Evolutionary conservation across 345 rosid genomes (phyloP), one percentile per base, ranked within the genome.

Genomic region (Acer saccharum): DNA sequence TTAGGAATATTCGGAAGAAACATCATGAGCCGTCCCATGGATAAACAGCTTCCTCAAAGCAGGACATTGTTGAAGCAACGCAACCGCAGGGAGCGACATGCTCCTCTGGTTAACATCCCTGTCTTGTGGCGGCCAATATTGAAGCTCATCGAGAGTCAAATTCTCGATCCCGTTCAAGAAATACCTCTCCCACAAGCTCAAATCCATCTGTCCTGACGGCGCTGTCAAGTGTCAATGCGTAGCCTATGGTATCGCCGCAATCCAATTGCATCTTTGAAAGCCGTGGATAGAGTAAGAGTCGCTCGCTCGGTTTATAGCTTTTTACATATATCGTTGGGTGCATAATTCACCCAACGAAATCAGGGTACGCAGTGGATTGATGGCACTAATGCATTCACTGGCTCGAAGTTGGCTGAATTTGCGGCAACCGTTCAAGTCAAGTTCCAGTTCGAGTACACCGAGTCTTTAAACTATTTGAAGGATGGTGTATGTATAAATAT

Each of bases 81-180:
- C 98, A 4, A 88, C 97, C 8, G 88, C 94, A 0, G 95, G 93
- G 20, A 92, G 90, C 0, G 97, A 86, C 20, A 94, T 83, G 71
- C 94, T 90, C 82, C 99, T 87, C 57, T 88, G 99, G 78, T 93
- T 91, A 32, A 93, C 97, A 1, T 90, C 98, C 81, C 91, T 81
- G 71, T 97, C 99, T 16, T 89, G 98, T 0, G 99, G 97, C 2
- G 98, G 98, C 96, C 98, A 94, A 62, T 97, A 94, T 75, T 97
- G 93, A 0, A 94, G 92, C 76, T 91, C 94, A 3, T 13, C 85
- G 4, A 94, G 90, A 81, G 69, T 84, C 83, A 97, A 79, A 55
- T 76, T 72, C 73, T 89, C 90, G 0, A 94, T 90, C 25, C 94
- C 98, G 1, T 84, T 88, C 72, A 97, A 82, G 86, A 87, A 91